Conservation (phyloP, 805 yeast species). For the Candida pseudoglaebosa region DNA sequence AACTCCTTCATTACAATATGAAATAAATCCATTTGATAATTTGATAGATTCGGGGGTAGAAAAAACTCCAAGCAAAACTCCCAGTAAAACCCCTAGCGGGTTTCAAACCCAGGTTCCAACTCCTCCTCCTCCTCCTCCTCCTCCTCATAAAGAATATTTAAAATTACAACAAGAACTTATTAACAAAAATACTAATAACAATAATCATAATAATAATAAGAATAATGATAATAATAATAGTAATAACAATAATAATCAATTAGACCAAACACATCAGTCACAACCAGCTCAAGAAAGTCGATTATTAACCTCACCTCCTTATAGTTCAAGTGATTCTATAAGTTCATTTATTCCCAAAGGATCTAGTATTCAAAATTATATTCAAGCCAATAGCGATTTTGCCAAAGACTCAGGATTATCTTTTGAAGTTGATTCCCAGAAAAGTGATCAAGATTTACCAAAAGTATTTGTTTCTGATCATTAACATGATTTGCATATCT, state of each 20-base stretch:
- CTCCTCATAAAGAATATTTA: constrained; percentile 34
- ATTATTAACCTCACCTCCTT: neutral
- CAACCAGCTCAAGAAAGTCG: constrained; percentile 4
- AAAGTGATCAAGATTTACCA: neutral
- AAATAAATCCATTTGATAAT: constrained; percentile 36
- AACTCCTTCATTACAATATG: constrained; percentile 28
- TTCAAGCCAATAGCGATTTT: neutral
- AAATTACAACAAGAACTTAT: constrained; percentile 35
- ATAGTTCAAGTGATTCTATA: constrained; percentile 7
- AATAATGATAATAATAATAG: too few species aligned
- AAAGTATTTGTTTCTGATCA: constrained; percentile 3
- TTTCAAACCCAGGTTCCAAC: constrained; percentile 4
- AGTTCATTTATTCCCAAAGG: constrained; percentile 7
- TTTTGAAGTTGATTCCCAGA: neutral
- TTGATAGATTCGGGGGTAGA: constrained; percentile 13
- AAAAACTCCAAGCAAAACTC: neutral
- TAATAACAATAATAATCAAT: too few species aligned
- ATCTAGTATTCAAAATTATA: neutral
- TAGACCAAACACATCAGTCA: constrained; percentile 28
- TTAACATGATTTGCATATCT: neutral
- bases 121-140: constrained; percentile 10
- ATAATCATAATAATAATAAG: too few species aligned
- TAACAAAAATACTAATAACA: too few species aligned
- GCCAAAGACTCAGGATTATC: neutral
- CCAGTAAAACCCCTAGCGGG: neutral